Evolutionary conservation across 306 rosid species (phyloP).

Genomic region (Sesbania bispinosa): DNA sequence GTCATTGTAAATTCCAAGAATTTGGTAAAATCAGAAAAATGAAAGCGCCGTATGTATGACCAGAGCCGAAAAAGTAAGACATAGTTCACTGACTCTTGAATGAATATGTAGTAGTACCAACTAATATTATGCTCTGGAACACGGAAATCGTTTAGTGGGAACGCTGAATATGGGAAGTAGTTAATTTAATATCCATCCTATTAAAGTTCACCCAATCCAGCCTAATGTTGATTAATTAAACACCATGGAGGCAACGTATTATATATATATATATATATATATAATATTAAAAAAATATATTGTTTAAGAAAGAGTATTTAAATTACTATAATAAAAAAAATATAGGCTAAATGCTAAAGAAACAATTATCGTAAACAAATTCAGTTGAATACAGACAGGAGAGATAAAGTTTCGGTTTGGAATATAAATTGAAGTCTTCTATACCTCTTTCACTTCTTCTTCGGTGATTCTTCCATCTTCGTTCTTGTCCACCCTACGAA

Average conservation of each 20-base stretch:
- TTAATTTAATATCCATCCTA: constrained; percentile 23
- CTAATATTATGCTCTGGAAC: too few species aligned
- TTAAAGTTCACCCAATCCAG: constrained; percentile 53
- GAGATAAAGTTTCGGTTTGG: not conserved
- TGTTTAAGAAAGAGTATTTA: too few species aligned
- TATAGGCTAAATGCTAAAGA: too few species aligned
- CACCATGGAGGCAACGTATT: constrained; percentile 31
- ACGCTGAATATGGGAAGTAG: constrained; percentile 29
- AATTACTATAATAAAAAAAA: not conserved
- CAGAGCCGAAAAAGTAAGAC: constrained; percentile 30
- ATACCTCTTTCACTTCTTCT: constrained; percentile 96
- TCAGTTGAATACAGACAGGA: not conserved
- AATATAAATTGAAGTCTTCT: constrained; percentile 13
- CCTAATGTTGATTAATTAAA: constrained; percentile 46
- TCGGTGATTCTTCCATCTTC: constrained; percentile 93
- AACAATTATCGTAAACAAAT: too few species aligned
- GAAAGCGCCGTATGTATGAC: constrained; percentile 41
- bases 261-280: constrained; percentile 2
- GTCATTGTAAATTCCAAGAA: constrained; percentile 32
- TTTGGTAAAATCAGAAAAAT: constrained; percentile 36
- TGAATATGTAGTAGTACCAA: constrained; percentile 40
- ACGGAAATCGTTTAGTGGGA: constrained; percentile 44
- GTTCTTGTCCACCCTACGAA: constrained; percentile 96
- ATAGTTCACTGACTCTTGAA: constrained; percentile 50
- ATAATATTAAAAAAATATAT: too few species aligned